Base-by-base conservation (phyloP, 169 alveolate species). In the Theileria luwenshuni region DNA sequence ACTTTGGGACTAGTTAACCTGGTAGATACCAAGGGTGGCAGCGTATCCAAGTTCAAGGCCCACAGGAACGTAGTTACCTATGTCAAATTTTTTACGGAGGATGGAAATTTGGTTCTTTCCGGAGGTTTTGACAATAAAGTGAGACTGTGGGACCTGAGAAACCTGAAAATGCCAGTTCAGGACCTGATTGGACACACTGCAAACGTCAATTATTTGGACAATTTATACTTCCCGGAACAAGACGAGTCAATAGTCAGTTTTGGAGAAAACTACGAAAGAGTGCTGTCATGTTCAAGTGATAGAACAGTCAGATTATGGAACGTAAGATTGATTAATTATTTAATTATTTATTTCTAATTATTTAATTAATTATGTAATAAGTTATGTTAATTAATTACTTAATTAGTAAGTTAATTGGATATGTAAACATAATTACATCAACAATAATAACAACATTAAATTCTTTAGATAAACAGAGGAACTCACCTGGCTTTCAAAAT, bases 251-350 rank as follows among this genome's bases (percentile, higher is more conserved):
- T 74, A 8, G 63, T 79, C 23, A 41, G 45, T 27, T 79, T 79
- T 64, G 64, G 74, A 10, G 83, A 71, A 12, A 51, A 69, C 58
- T 62, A 38, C 35, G 75, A 56, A 42, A 49, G 75, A 8, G 61
- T 79, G 0, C 71, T 79, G 0, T 49, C 87, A 15, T 62, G 69
- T 5, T 83, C 60, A 28, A 59, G 73, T 21, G 87, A 79, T 49
- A 61, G 87, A 42, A 79, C 87, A 19, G 87, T 77, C 10, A 49
- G 87, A 15, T 21, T 79, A 38, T 79, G 87, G 87, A 79, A 79
- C 28, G 85, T 76, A 43, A 76, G 77, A 38, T n/a, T n/a, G n/a
- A 38, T 38, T 10, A 38, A 10, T 38, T 5, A 7, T 38, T 5
- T 38, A 38, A 10, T 68, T 49, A 13, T 38, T 59, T 3, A 25